Evolutionary conservation across 352 stramenopile species (phyloP).

Genomic region (Pythium biforme): DNA sequence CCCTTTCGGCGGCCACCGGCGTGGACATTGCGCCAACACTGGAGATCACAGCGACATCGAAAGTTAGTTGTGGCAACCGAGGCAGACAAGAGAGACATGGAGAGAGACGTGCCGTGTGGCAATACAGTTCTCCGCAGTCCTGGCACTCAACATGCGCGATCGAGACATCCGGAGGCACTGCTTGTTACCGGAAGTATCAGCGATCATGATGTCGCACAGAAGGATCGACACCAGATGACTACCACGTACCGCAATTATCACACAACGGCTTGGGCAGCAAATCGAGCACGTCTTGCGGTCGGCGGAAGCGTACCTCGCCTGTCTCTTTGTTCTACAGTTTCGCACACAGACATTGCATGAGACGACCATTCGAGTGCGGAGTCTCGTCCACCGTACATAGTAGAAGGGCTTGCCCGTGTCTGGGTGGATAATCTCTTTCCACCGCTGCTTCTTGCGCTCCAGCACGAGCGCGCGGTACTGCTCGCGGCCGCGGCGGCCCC

Average conservation of each 20-base stretch:
- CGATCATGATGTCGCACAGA: background rate
- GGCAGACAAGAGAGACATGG: background rate
- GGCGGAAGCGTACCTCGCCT: slow-evolving; percentile 89
- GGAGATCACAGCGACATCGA: background rate
- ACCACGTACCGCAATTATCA: slow-evolving; percentile 86
- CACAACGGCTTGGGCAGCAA: slow-evolving; percentile 85
- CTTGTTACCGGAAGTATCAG: too few relatives aligned
- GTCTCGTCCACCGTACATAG: slow-evolving; percentile 57
- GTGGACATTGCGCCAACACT: slow-evolving; percentile 90
- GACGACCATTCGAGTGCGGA: background rate
- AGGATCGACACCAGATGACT: too few relatives aligned
- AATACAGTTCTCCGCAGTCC: slow-evolving; percentile 90
- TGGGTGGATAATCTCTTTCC: slow-evolving; percentile 89
- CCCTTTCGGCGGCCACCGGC: slow-evolving; percentile 67
- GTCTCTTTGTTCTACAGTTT: slow-evolving; percentile 84
- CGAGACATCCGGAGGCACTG: slow-evolving; percentile 19
- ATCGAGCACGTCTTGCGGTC: slow-evolving; percentile 91
- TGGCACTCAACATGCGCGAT: slow-evolving; percentile 83
- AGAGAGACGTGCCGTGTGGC: slow-evolving; percentile 45
- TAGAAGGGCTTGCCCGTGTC: slow-evolving; percentile 85
- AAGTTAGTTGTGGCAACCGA: background rate
- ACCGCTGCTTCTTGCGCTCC: slow-evolving; percentile 74
- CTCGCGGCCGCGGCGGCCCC: slow-evolving; percentile 67
- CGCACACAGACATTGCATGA: background rate
- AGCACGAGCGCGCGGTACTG: slow-evolving; percentile 49